Conservation (phyloP, 2,329 filamentous ascomycete genomes). For the Diaporthe ilicicola region DNA sequence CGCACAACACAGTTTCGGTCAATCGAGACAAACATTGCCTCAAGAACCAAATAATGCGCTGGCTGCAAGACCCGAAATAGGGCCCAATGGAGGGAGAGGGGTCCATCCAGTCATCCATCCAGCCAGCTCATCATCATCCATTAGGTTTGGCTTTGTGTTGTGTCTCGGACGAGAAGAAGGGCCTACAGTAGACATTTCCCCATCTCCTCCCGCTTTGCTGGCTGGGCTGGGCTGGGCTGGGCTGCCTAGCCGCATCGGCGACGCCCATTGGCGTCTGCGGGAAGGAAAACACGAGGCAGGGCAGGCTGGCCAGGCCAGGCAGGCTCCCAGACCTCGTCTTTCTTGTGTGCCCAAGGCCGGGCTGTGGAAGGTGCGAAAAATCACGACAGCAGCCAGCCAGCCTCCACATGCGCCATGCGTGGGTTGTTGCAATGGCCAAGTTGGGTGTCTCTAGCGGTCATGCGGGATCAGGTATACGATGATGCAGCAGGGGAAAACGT, state of each 20-base stretch:
- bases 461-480: no score
- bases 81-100: background rate
- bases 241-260: background rate
- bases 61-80: background rate
- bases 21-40: background rate
- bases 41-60: no score
- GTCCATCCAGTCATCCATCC: background rate
- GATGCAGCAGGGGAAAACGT: background rate
- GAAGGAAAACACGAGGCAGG: no score
- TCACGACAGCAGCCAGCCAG: no score
- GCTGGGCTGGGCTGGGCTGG: background rate
- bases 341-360: no score
- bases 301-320: no score
- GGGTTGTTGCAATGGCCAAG: background rate
- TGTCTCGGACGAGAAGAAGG: background rate
- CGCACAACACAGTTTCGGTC: background rate
- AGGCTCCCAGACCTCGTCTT: background rate
- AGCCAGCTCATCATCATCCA: background rate
- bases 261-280: no score
- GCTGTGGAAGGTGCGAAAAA: no score
- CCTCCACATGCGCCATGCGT: no score
- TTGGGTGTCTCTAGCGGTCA: no score
- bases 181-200: background rate
- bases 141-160: background rate
- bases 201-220: background rate